phyloP scores from a whole-genome alignment of 148 eudicot species.

The Rhododendron molle region DNA sequence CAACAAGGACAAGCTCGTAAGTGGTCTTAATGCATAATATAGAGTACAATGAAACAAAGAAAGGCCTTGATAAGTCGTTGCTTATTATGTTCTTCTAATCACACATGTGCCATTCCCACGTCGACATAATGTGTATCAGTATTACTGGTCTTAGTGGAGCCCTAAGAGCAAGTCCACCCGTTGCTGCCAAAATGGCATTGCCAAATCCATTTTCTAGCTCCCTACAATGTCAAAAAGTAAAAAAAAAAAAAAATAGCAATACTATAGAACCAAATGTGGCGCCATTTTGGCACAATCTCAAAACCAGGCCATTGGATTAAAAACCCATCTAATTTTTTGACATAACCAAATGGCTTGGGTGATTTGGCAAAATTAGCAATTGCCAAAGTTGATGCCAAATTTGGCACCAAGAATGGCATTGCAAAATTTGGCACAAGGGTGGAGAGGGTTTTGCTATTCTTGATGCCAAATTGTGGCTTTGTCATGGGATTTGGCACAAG shows the following conservation, averaged over 20 bases:
- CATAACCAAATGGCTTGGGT: background rate
- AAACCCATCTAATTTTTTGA: background rate
- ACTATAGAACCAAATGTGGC: background rate
- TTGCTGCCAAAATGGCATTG: background rate
- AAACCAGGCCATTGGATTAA: background rate
- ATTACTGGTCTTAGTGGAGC: background rate
- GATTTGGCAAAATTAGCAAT: no score
- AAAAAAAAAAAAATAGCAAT: background rate
- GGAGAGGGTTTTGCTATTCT: background rate
- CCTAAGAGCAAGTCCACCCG: background rate
- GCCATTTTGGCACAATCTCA: background rate
- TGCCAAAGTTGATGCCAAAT: background rate
- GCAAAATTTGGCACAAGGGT: background rate
- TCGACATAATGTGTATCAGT: background rate
- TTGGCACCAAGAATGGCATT: background rate
- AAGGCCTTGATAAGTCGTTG: background rate
- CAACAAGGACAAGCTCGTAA: background rate
- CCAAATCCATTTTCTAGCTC: background rate
- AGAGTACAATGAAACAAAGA: background rate
- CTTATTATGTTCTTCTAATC: background rate
- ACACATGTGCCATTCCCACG: background rate
- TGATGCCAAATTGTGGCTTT: background rate
- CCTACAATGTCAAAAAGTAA: background rate
- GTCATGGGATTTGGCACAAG: background rate
- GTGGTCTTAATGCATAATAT: background rate